Evolutionary conservation across 495 filamentous ascomycete species (phyloP), one percentile per base, ranked within the genome.

Genomic region (Aspergillus avenaceus): DNA sequence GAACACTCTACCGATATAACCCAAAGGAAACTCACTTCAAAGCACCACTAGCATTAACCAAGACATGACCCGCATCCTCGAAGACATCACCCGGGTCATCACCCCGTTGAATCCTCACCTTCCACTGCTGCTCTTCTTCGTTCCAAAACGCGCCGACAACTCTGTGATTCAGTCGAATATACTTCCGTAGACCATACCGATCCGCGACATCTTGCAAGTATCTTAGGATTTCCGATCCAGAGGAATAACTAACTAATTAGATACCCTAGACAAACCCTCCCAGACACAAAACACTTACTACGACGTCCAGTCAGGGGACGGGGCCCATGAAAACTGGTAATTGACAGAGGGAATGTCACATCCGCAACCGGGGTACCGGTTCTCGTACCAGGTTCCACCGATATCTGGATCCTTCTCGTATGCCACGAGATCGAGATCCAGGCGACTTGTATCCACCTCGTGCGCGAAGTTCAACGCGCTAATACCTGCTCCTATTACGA

Each of bases 351-450:
- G 65, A n/a, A 59, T 40, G 43, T 68, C 64, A 45, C 73, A 76
- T 5, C 70, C 69, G 8, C 79, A 75, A 26, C 82, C 82, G 1
- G 81, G 78, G 59, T 86, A 85, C 37, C 71, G 69, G 46, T 85
- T 84, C 61, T 82, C 81, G 41, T 74, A 77, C 81, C 82, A 59
- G 7, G 56, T 59, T 3, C 56, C 56, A 1, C 56, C 56, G n/a
- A 59, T 28, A 25, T 55, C 52, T 1, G 31, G 21, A 16, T 58
- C 54, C 37, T 54, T 58, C 4, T 55, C 56, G 18, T 50, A 55
- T n/a, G n/a, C n/a, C n/a, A n/a, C n/a, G n/a, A n/a, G n/a, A n/a
- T n/a, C n/a, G n/a, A n/a, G n/a, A n/a, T n/a, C n/a, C n/a, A n/a
- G n/a, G n/a, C n/a, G n/a, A n/a, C n/a, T n/a, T n/a, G n/a, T n/a